A percentile compares a stretch with the other conserved stretches of the same genome.
phyloP scores from a whole-genome alignment of 305 asterid species.

The Fraxinus baroniana region DNA sequence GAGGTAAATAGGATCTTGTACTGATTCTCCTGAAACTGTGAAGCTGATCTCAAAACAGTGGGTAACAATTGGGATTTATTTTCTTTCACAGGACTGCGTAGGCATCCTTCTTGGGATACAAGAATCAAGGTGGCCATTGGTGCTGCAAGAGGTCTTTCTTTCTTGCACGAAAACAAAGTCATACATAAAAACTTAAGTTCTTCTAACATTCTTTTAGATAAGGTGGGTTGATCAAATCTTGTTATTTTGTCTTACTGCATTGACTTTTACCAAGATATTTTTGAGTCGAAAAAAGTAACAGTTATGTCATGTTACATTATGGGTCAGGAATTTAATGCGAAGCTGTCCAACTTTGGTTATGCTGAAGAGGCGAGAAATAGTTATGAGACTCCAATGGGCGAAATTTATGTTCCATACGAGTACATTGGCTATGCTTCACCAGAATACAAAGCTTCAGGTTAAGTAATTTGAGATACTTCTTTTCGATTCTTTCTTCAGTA shows the following conservation, averaged over 20 bases:
- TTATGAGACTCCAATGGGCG: conserved; percentile 10
- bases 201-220: conserved; percentile 28
- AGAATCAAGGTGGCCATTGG: conserved; percentile 33
- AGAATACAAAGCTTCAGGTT: conserved; percentile 19
- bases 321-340: conserved; percentile 33
- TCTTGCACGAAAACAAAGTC: conserved; percentile 28
- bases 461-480: neutral
- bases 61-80: neutral
- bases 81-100: conserved; percentile 16
- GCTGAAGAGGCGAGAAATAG: conserved; percentile 24
- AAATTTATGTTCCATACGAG: neutral
- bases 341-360: conserved; percentile 29
- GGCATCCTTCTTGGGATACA: conserved; percentile 25
- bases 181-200: conserved; percentile 20
- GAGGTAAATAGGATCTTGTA: neutral
- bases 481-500: neutral
- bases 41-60: neutral
- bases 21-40: neutral
- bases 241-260: neutral
- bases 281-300: neutral
- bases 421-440: conserved; percentile 31
- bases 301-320: neutral
- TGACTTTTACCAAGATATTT: neutral
- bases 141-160: conserved; percentile 34
- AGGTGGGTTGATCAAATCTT: conserved; percentile 8